Evolutionary conservation across 2,329 filamentous ascomycete species (phyloP), one percentile per base, ranked within the genome.

Genomic region (Phaeomoniella chlamydospora): DNA sequence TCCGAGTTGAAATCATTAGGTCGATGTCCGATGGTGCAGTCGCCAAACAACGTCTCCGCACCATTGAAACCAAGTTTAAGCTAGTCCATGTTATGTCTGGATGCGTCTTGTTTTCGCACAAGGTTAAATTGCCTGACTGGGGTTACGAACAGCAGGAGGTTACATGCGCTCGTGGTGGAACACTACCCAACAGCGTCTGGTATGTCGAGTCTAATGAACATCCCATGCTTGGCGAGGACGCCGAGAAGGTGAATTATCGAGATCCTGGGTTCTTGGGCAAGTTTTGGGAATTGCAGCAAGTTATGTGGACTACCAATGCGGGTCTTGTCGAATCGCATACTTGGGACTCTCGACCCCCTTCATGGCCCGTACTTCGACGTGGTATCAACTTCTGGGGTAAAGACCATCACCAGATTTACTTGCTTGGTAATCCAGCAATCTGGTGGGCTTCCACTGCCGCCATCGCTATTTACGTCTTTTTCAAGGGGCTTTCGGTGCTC

Each of bases 331-430:
- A 98, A 52, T 94, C 87, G 13, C 90, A 98, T 54, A 85, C 87
- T 36, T 98, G 92, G 90, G 90, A 98, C 56, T 96, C 90, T 33
- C 82, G 90, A 32, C 90, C 90, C 18, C 74, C 77, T 19, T 88
- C 86, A 4, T 98, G 90, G 90, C 90, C 90, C 15, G 73, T 92
- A 39, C 74, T 98, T 36, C 75, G 75, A 46, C 84, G 90, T 43
- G 90, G 90, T 50, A 98, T 98, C 70, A 98, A 98, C 67, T 98
- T 98, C 70, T 98, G 90, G 90, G 86, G 88, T 45, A 86, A 81
- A 51, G 72, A 94, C 51, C 72, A 94, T 57, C 84, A 86, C 41
- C 90, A 98, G 57, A 86, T 98, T 48, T 98, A 98, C 59, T 77
- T 98, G 14, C 78, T 94, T 38, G 90, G 90, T 37, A 96, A 98